Conservation (phyloP, 257 asterid genomes). For the Haberlea rhodopensis region DNA sequence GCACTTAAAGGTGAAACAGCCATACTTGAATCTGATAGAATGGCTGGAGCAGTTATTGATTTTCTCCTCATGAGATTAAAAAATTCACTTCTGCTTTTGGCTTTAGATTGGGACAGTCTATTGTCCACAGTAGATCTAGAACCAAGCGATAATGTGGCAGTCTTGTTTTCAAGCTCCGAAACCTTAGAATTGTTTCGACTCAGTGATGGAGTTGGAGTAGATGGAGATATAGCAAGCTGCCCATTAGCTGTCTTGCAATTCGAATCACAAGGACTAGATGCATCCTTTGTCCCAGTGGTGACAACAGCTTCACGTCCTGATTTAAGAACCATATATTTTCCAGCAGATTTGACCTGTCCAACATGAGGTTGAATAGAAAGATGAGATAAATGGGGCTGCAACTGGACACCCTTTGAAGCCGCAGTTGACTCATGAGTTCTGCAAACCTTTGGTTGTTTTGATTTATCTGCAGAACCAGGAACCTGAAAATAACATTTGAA, state of each 20-base stretch:
- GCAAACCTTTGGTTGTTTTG: slow-evolving; percentile 52
- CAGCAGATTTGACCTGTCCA: slow-evolving; percentile 51
- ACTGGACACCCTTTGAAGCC: slow-evolving; percentile 49
- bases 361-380: slow-evolving; percentile 51
- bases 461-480: slow-evolving; percentile 52
- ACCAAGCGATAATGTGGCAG: too few species aligned
- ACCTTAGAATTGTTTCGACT: slow-evolving; percentile 39
- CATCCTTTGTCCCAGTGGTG: slow-evolving; percentile 43
- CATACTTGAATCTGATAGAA: slow-evolving; percentile 39
- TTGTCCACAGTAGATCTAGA: slow-evolving; percentile 48
- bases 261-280: slow-evolving; percentile 37
- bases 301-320: slow-evolving; percentile 57
- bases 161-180: too few species aligned
- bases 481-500: too few species aligned
- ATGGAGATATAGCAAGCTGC: slow-evolving; percentile 36
- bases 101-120: slow-evolving; percentile 58
- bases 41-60: too few species aligned
- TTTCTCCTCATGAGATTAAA: too few species aligned
- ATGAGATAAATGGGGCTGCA: slow-evolving; percentile 50
- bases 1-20: slow-evolving; percentile 39
- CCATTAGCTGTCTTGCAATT: slow-evolving; percentile 36
- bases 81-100: too few species aligned
- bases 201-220: slow-evolving; percentile 36
- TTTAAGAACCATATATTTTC: slow-evolving; percentile 74
- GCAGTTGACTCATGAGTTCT: slow-evolving; percentile 45